Base-by-base conservation (phyloP, 257 asterid species). In the Orobanche coerulescens region DNA sequence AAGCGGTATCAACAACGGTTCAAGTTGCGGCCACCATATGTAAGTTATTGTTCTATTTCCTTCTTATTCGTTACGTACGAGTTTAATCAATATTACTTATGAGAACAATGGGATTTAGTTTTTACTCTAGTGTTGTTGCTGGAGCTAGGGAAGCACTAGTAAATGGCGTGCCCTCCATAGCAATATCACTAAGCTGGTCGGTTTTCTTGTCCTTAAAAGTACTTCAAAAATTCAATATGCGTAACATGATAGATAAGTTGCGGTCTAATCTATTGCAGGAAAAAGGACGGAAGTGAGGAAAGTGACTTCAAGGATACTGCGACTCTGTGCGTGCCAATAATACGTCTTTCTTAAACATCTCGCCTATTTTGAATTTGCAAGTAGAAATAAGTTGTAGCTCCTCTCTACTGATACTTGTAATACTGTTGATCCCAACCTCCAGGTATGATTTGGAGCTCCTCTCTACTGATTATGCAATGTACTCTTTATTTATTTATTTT, bases 101-200 rank as follows among this genome's bases (percentile, higher is more conserved):
- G 14, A 49, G 48, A 36, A 15, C 4, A 51, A 44, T 20, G 39
- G n/a, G 57, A 33, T 72, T 50, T 75, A 93, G 99, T 95, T 80
- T 81, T 58, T 78, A 84, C 80, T 93, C 99, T 7, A 85, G 96
- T 48, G 96, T 76, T 25, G 82, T 83, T 66, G 99, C 97, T 82
- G 99, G 96, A 71, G 99, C 97, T 18, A 82, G 96, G 71, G 99
- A 93, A 75, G 97, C 96, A 16, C 58, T 86, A 66, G 54, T 90
- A 51, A 83, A 84, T 68, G 96, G 94, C 14, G 92, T 93, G 59
- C 96, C 99, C 2, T 85, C 99, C 71, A 66, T 93, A 47, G 87
- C 99, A 2, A 76, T 93, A 67, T 93, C 99, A 6, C 77, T 89
- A 31, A 83, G 90, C 88, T 93, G 99, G 99, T 93, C 33, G 30